Evolutionary conservation across 2,329 filamentous ascomycete species (phyloP).

Genomic region (Aspergillus pseudoviridinutans): DNA sequence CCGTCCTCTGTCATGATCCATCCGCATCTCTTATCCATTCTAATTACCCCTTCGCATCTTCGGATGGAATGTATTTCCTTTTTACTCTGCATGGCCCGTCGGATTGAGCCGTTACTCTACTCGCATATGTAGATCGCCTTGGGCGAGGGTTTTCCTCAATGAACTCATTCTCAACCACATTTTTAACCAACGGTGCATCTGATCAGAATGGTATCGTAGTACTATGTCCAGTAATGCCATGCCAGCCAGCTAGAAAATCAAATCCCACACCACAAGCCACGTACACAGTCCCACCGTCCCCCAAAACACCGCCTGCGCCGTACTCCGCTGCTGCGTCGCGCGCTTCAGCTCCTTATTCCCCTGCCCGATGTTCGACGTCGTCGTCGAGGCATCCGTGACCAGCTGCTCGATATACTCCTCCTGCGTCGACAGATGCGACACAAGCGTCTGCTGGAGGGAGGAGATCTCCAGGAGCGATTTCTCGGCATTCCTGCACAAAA

Average conservation of each 20-base stretch:
- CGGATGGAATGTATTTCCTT: background rate
- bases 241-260: constrained; percentile 48
- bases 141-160: background rate
- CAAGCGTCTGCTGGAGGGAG: constrained; percentile 83
- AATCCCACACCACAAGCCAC: constrained; percentile 73
- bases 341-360: constrained; percentile 90
- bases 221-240: background rate
- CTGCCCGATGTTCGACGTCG: constrained; percentile 78
- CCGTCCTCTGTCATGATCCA: background rate
- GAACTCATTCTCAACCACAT: background rate
- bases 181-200: background rate
- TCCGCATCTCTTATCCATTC: constrained; percentile 1
- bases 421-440: constrained; percentile 79
- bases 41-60: constrained; percentile 3
- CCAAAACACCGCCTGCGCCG: constrained; percentile 75
- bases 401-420: constrained; percentile 86
- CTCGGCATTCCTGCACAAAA: constrained; percentile 66
- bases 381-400: constrained; percentile 75
- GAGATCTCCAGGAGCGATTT: constrained; percentile 89
- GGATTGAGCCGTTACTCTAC: background rate
- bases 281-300: constrained; percentile 71
- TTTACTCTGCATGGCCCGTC: background rate
- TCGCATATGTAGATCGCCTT: background rate
- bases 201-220: background rate
- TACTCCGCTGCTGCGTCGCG: constrained; percentile 67